Evolutionary conservation across 352 stramenopile species (phyloP), one percentile per base, ranked within the genome.

Genomic region (Pythium plurisporium): DNA sequence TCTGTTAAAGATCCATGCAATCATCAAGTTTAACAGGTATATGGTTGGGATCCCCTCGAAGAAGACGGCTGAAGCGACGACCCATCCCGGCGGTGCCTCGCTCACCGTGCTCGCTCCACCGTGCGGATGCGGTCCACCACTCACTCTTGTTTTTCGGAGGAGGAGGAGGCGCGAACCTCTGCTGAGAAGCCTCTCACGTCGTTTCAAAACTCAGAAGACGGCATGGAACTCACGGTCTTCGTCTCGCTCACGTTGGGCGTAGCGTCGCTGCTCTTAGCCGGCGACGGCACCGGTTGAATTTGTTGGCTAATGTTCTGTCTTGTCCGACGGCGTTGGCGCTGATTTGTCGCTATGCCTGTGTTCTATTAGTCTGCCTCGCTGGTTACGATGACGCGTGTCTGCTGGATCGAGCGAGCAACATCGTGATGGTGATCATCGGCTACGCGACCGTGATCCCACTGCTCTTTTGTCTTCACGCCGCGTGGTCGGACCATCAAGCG

Each of bases 181-280:
- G 31, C 31, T n/a, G n/a, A n/a, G n/a, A n/a, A n/a, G n/a, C n/a
- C n/a, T n/a, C 38, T 45, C 38, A 27, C 38, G 25, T 45, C 38
- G n/a, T 29, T 25, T 45, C n/a, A n/a, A 15, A 38, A 44, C 8
- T 44, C 38, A 44, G 38, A 44, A 44, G 38, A 25, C 38, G 38
- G 38, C 7, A 86, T 85, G 75, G 76, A 86, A 64, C 20, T 65
- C 56, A 83, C 78, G n/a, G 70, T 88, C 36, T 75, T 86, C 45
- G 72, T 73, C 36, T 86, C 72, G 42, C 40, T 83, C 33, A 61
- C 63, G 10, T 59, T 85, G 4, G 72, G 72, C 25, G 36, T 79
- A 27, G 60, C 64, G 26, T 76, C 73, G 23, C 44, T 72, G 20
- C 58, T 86, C 25, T 64, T 88, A 8, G 65, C 69, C 40, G 30